Conservation (phyloP, 306 rosid genomes). For the Ammopiptanthus mongolicus region DNA sequence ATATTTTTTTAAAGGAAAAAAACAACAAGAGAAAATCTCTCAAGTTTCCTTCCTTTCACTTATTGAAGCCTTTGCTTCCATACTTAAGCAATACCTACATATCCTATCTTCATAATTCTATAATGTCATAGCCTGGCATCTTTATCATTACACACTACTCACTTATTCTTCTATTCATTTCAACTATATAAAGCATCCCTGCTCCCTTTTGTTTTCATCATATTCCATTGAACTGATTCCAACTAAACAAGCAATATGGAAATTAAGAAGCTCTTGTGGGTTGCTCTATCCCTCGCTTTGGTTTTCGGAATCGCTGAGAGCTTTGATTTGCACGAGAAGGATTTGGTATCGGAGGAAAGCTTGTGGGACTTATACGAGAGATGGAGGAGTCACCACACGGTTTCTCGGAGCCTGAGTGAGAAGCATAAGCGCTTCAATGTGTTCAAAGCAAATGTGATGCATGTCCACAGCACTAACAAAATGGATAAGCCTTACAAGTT, state of each 20-base stretch:
- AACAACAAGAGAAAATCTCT: background rate
- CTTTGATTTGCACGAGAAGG: slow-evolving; percentile 41
- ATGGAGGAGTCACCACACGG: slow-evolving; percentile 59
- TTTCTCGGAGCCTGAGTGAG: slow-evolving; percentile 36
- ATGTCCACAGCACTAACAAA: slow-evolving; percentile 46
- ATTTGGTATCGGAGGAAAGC: slow-evolving; percentile 35
- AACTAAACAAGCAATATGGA: slow-evolving; percentile 9
- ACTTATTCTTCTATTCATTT: slow-evolving; percentile 13
- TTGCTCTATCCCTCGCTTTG: slow-evolving; percentile 31
- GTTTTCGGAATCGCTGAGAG: slow-evolving; percentile 24
- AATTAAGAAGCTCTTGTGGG: slow-evolving; percentile 29
- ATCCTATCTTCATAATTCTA: slow-evolving; percentile 10
- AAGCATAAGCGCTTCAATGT: slow-evolving; percentile 52
- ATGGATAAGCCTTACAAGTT: slow-evolving; percentile 58
- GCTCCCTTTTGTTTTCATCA: slow-evolving; percentile 21
- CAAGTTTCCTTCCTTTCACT: slow-evolving; percentile 15
- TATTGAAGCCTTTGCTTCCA: slow-evolving; percentile 27
- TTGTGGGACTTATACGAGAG: slow-evolving; percentile 50
- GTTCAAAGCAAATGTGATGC: slow-evolving; percentile 52
- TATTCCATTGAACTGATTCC: slow-evolving; percentile 16
- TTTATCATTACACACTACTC: slow-evolving; percentile 26
- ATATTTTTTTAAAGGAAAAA: background rate
- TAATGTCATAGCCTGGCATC: background rate
- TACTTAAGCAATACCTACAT: slow-evolving; percentile 23
- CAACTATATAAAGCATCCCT: slow-evolving; percentile 41